A percentile compares a stretch with the other conserved stretches of the same genome.
Conservation (phyloP, 2,329 filamentous ascomycete species). For the Sclerotinia borealis region DNA sequence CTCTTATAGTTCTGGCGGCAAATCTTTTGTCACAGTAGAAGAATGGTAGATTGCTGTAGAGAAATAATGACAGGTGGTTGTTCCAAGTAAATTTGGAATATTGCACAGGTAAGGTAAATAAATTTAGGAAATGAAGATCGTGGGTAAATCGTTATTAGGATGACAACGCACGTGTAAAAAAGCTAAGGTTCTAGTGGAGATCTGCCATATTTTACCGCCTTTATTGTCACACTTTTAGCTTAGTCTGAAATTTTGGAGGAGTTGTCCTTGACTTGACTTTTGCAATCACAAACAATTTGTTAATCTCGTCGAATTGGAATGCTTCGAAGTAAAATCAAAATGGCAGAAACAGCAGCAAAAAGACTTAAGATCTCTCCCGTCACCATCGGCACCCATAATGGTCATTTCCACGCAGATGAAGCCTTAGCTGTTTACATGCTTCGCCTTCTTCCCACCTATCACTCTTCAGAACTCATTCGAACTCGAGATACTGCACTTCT, state of each 20-base stretch:
- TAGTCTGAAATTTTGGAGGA: conserved; percentile 1
- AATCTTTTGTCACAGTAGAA: not conserved
- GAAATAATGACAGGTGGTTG: not conserved
- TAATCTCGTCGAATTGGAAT: conserved; percentile 29
- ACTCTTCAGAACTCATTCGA: conserved; percentile 67
- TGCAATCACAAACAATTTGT: not conserved
- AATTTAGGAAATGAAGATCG: conserved; percentile 7
- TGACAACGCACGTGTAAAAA: conserved; percentile 10
- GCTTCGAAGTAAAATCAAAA: conserved; percentile 45
- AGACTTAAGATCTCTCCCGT: conserved; percentile 68
- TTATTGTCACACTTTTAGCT: not conserved
- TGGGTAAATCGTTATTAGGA: not conserved
- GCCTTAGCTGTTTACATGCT: conserved; percentile 95
- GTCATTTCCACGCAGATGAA: conserved; percentile 98
- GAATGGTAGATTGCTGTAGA: not conserved
- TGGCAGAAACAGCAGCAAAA: conserved; percentile 70
- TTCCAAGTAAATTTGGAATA: not conserved
- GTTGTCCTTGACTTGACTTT: not conserved
- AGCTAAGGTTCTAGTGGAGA: conserved; percentile 7
- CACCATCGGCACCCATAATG: conserved; percentile 80
- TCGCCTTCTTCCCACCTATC: conserved; percentile 77
- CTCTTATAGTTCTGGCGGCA: not conserved
- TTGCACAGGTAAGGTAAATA: not conserved
- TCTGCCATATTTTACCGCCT: not conserved
- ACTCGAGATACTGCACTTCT: conserved; percentile 79